Evolutionary conservation across 129 eudicot genomes (phyloP), one percentile per base, ranked within the genome.

Genomic region (Arctium minus): DNA sequence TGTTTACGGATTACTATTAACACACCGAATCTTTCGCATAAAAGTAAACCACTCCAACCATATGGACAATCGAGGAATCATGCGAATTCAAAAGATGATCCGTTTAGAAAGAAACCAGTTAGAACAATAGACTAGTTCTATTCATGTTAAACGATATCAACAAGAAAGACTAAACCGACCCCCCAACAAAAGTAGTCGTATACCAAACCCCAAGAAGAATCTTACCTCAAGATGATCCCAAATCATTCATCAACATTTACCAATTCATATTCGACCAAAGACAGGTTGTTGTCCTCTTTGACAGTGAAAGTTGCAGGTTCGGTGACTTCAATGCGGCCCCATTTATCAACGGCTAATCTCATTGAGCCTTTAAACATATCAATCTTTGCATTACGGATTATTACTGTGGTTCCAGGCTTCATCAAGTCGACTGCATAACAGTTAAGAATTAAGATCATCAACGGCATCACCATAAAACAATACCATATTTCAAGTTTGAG

Each of bases 291-390:
- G 48, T 82, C 89, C 69, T 86, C 89, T 60, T 86, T 86, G 32
- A 86, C 89, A 1, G 69, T 67, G 60, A 86, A 86, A 10, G 65
- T 82, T 29, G 89, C 86, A 36, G 84, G 84, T 50, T 86, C 89
- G 2, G 89, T 79, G 30, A 86, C 85, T 72, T 86, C 86, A 42
- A 82, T 83, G 48, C 83, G 86, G 2, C 86, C 88, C 85, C 88
- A 80, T 81, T 81, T 80, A 79, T 85, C 88, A 70, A 85, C 88
- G 60, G 88, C 88, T 17, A 85, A 85, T 74, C 85, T 76, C 85
- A 85, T 81, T 3, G 88, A 85, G 0, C 88, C 85, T 65, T 85
- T 85, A 75, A 85, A 85, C 88, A 85, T 85, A 85, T 85, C 88
- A 15, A 85, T 85, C 69, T 85, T 85, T 10, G 88, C 89, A 36